These are phyloP conservation scores for Solanum hybrid DNA, from an alignment of 305 asterid genomes.

Conservation along the genomic window DNA sequence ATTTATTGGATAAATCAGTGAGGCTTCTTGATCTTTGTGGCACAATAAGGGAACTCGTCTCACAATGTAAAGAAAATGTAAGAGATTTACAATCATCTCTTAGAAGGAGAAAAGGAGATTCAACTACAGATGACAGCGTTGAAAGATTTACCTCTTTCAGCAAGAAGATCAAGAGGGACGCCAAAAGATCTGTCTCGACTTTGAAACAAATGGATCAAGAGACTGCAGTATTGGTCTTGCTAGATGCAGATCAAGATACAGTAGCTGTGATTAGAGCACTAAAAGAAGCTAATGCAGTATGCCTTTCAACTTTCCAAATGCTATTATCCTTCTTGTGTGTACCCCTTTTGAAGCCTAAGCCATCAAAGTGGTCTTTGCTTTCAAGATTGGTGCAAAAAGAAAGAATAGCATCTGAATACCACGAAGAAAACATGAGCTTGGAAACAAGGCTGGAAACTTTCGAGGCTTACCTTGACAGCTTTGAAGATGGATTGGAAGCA, in stretches of 20 bases:
- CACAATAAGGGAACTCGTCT: neutral
- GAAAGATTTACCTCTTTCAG: neutral
- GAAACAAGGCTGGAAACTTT: constrained; percentile 11
- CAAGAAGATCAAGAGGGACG: constrained; percentile 7
- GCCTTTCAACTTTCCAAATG: constrained; percentile 10
- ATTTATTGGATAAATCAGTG: constrained; percentile 1
- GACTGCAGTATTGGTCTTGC: neutral
- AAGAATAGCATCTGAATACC: neutral
- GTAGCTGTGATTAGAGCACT: neutral
- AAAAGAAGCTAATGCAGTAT: constrained; percentile 11
- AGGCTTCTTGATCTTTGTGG: constrained; percentile 10
- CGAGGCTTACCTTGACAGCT: constrained; percentile 4
- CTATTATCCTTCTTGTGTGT: constrained; percentile 9
- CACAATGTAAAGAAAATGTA: neutral
- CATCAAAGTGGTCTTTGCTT: constrained; percentile 16
- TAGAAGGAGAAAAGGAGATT: constrained; percentile 12
- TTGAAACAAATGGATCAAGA: constrained; percentile 6
- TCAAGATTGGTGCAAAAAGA: constrained; percentile 16
- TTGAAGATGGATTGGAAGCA: constrained; percentile 18
- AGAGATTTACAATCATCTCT: constrained; percentile 4
- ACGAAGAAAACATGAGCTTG: neutral
- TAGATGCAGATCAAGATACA: neutral
- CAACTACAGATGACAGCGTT: neutral
- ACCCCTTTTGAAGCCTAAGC: constrained; percentile 12
- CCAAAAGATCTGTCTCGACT: neutral